A percentile compares a stretch with the other conserved stretches of the same genome.
These are phyloP conservation scores for Salvia sclarea DNA, from an alignment of 305 asterid genomes.

Conservation along the genomic window DNA sequence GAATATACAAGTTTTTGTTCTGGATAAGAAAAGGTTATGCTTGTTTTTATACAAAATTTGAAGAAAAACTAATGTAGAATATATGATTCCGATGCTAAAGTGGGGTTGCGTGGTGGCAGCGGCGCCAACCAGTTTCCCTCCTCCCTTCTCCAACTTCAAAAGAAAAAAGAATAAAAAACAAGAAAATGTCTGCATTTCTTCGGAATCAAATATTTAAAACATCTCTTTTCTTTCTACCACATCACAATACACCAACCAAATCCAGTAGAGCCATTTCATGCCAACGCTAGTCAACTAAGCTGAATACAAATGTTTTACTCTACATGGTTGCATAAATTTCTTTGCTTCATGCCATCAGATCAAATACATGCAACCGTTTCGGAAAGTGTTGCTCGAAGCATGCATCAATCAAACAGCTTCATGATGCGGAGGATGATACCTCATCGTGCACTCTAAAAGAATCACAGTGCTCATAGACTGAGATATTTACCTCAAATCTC, in stretches of 20 bases:
- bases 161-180: background rate
- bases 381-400: background rate
- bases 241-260: conserved; percentile 1
- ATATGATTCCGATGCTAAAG: too few species aligned
- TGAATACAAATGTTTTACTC: background rate
- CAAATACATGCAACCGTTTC: background rate
- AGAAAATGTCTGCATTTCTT: background rate
- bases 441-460: background rate
- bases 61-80: too few species aligned
- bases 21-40: too few species aligned
- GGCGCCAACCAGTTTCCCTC: background rate
- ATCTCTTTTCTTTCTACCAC: background rate
- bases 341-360: background rate
- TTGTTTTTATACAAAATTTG: too few species aligned
- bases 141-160: background rate
- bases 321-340: background rate
- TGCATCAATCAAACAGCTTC: background rate
- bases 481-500: background rate
- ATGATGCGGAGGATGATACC: background rate
- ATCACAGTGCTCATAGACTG: background rate
- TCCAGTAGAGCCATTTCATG: background rate
- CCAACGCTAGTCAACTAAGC: background rate
- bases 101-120: too few species aligned
- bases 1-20: too few species aligned
- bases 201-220: background rate